A percentile compares a stretch with the other conserved stretches of the same genome.
Evolutionary conservation across 2,329 filamentous ascomycete genomes (phyloP).

Genomic region (Seiridium cupressi): DNA sequence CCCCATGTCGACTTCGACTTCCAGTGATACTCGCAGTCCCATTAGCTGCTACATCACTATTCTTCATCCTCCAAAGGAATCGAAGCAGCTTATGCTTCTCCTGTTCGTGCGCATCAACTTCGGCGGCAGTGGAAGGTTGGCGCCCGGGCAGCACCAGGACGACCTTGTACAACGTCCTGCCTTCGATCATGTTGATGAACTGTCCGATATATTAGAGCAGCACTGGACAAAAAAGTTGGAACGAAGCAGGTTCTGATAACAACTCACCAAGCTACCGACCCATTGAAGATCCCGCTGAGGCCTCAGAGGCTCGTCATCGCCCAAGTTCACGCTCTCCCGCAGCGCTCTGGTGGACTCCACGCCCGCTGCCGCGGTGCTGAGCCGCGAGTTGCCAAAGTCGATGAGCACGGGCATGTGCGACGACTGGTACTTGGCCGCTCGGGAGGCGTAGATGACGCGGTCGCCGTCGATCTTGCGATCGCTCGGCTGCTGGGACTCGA

Average conservation of each 20-base stretch:
- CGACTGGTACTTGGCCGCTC: not conserved
- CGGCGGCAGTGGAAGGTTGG: not conserved
- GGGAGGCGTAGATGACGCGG: slow-evolving; percentile 2
- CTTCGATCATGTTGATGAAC: not conserved
- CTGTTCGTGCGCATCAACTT: not conserved
- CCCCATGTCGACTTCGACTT: not conserved
- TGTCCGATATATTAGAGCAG: not conserved
- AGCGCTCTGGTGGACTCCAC: not conserved
- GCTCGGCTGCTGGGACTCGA: not conserved
- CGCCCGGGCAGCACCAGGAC: not conserved
- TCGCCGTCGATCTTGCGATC: not conserved
- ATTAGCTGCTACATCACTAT: not conserved
- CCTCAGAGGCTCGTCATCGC: not conserved
- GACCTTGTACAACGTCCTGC: not conserved
- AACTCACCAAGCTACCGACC: not conserved
- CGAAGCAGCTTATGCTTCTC: not conserved
- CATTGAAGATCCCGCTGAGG: not conserved
- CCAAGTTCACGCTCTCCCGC: not conserved
- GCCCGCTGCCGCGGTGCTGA: not conserved
- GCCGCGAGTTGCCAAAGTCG: slow-evolving; percentile 6
- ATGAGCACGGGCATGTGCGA: slow-evolving; percentile 2
- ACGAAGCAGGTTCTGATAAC: too few species aligned
- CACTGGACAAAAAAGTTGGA: too few species aligned
- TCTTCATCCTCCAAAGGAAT: not conserved
- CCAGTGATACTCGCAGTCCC: not conserved